Conservation (phyloP, 2,329 filamentous ascomycete genomes). For the Phyllosticta citribraziliensis region DNA sequence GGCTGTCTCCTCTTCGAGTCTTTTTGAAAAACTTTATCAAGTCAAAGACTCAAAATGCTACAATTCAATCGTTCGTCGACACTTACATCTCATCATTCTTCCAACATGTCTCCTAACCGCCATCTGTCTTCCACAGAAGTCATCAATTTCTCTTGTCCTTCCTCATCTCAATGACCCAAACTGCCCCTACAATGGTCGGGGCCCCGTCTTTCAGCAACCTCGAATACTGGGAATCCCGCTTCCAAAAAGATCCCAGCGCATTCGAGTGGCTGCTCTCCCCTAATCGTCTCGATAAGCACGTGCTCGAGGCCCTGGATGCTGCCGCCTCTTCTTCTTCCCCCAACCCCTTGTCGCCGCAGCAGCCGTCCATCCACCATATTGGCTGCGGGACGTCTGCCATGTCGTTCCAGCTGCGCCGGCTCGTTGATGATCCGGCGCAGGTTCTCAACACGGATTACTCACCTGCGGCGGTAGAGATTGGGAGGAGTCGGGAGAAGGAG, state of each 20-base stretch:
- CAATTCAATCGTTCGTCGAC: too few relatives aligned
- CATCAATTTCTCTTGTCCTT: not conserved
- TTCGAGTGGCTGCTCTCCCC: slow-evolving; percentile 31
- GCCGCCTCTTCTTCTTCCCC: not conserved
- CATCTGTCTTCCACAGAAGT: not conserved
- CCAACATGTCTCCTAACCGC: not conserved
- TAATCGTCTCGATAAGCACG: slow-evolving; percentile 20
- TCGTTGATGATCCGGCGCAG: slow-evolving; percentile 21
- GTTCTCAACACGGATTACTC: slow-evolving; percentile 32
- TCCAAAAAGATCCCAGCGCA: slow-evolving; percentile 22
- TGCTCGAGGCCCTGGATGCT: slow-evolving; percentile 17
- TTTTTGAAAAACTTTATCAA: too few relatives aligned
- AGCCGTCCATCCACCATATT: slow-evolving; percentile 26
- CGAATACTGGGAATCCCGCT: slow-evolving; percentile 30
- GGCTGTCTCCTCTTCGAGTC: too few relatives aligned
- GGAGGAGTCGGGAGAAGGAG: slow-evolving; percentile 21
- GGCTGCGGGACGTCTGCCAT: slow-evolving; percentile 30
- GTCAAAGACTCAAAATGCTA: too few relatives aligned
- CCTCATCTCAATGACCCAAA: not conserved
- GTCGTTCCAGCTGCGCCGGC: slow-evolving; percentile 25
- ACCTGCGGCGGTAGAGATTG: slow-evolving; percentile 24
- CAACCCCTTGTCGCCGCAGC: too few relatives aligned
- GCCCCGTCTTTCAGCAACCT: slow-evolving; percentile 25
- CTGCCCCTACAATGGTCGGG: slow-evolving; percentile 13
- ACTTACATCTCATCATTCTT: too few relatives aligned